Evolutionary conservation across 2,329 filamentous ascomycete genomes (phyloP), one percentile per base, ranked within the genome.

Genomic region (Knufia fluminis): DNA sequence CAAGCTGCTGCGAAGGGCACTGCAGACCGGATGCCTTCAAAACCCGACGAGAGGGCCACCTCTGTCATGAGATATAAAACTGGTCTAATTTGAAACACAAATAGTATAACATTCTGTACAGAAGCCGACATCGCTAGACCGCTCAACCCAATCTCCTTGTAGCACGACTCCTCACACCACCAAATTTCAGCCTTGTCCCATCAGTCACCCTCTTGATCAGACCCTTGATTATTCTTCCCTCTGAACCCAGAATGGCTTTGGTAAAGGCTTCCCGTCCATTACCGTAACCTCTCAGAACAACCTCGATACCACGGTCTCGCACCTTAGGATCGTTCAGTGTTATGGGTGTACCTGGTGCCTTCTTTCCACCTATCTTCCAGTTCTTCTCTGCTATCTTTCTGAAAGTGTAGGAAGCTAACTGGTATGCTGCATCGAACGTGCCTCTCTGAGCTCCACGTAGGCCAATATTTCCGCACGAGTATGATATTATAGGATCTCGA

Each of bases 181-280:
- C 92, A 74, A 97, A 95, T 75, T 98, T 98, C 68, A 97, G 69
- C 61, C 85, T 85, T 49, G 91, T 97, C 35, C 80, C 76, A 70
- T 98, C 92, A 26, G 86, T 82, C 53, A 98, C 85, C 59, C 82
- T 82, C 36, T 80, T 73, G 57, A 98, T 85, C 71, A 85, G 81
- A 26, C 77, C 72, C 58, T 88, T 79, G 57, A 97, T 69, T 60
- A 80, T 66, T 63, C 79, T 82, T 50, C 92, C 92, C 66, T 98
- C 91, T 19, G 76, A 82, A 31, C 91, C 90, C 67, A 98, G 71
- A 51, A 98, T 70, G 4, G 90, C 86, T 76, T 97, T 98, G 48
- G 82, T 82, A 47, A 89, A 85, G 1, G 92, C 92, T 61, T 97
- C 90, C 59, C 94, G 77, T 1, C 92, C 92, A 8, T 77, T 72